Conservation (phyloP, 306 rosid genomes). For the Quillaja saponaria region DNA sequence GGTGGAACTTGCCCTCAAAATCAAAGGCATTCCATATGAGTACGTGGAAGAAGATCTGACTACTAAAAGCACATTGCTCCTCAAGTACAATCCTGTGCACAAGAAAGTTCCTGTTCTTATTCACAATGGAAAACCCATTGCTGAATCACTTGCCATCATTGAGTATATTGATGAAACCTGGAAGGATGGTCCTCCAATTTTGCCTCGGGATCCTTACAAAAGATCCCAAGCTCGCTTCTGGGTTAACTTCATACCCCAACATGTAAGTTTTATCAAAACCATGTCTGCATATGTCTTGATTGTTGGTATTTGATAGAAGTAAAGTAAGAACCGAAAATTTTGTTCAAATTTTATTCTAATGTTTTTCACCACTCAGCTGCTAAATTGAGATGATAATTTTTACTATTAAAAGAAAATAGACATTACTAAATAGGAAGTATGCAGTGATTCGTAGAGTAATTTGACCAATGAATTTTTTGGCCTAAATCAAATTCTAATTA, state of each 20-base stretch:
- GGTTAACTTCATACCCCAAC: constrained; percentile 19
- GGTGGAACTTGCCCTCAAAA: constrained; percentile 37
- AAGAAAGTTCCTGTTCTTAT: constrained; percentile 43
- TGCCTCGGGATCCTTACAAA: constrained; percentile 34
- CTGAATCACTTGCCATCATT: constrained; percentile 29
- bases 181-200: constrained; percentile 31
- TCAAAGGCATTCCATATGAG: constrained; percentile 39
- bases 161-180: constrained; percentile 44
- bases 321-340: no score
- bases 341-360: no score
- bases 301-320: no score
- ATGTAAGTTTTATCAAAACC: background rate
- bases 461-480: no score
- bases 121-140: constrained; percentile 37
- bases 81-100: constrained; percentile 41
- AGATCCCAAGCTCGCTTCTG: constrained; percentile 46
- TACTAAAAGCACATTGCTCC: constrained; percentile 39
- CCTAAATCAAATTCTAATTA: background rate
- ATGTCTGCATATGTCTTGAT: no score
- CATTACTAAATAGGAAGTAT: background rate
- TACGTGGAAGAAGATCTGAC: constrained; percentile 37
- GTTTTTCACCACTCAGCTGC: no score
- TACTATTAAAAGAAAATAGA: background rate
- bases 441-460: background rate
- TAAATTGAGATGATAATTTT: no score